These are phyloP conservation scores for Henckelia pumila DNA, from an alignment of 257 asterid genomes.

Conservation along the genomic window DNA sequence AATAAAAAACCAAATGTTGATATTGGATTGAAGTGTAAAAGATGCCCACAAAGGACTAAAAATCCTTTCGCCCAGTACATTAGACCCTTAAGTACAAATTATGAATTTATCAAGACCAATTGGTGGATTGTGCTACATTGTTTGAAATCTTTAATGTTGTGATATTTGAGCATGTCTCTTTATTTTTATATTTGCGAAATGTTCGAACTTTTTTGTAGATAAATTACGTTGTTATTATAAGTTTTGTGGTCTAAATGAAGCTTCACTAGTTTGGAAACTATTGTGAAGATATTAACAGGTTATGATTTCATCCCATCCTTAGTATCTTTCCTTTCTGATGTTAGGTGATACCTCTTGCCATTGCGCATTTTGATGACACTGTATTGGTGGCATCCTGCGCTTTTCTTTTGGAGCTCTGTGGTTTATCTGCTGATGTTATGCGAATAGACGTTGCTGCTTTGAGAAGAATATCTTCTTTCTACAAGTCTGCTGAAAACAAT, in stretches of 20 bases:
- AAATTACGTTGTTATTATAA: no score
- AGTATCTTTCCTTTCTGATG: constrained; percentile 26
- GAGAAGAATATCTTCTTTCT: constrained; percentile 89
- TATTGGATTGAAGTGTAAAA: no score
- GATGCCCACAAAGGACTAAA: not conserved
- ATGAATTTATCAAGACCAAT: not conserved
- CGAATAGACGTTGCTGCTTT: constrained; percentile 84
- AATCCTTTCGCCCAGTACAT: no score
- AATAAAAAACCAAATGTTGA: not conserved
- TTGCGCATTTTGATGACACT: constrained; percentile 80
- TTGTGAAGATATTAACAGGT: constrained; percentile 20
- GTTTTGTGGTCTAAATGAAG: not conserved
- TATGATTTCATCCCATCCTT: constrained; percentile 19
- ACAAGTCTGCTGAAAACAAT: constrained; percentile 55
- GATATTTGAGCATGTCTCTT: not conserved
- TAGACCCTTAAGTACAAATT: not conserved
- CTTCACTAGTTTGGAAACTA: not conserved
- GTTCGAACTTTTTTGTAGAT: no score
- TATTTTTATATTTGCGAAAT: not conserved
- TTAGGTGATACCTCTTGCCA: constrained; percentile 89
- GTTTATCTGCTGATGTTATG: constrained; percentile 67
- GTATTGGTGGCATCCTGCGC: constrained; percentile 94
- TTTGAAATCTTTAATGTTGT: not conserved
- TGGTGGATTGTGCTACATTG: not conserved
- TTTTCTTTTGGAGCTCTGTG: constrained; percentile 86